phyloP scores from a whole-genome alignment of 768 basidiomycete genomes.

The Lactifluus subvellereus region DNA sequence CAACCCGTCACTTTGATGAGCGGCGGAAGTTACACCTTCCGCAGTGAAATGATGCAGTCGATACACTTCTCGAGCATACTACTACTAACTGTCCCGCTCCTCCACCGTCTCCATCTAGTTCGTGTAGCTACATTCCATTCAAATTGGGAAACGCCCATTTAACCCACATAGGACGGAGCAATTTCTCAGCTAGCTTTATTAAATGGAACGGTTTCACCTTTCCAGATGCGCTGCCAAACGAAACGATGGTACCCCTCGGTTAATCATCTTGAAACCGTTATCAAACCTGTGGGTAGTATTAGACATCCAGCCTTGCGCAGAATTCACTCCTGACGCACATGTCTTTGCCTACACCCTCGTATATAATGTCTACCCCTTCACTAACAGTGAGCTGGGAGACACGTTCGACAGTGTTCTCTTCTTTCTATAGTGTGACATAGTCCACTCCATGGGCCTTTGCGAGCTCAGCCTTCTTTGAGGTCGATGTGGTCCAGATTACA shows the following conservation, averaged over 20 bases:
- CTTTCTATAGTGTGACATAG: constrained; percentile 76
- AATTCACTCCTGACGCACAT: constrained; percentile 49
- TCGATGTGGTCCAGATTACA: constrained; percentile 93
- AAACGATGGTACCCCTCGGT: constrained; percentile 84
- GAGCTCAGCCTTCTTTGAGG: constrained; percentile 69
- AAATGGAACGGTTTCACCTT: constrained; percentile 67
- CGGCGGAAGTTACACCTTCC: constrained; percentile 47
- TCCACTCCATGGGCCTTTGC: constrained; percentile 77
- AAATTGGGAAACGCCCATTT: constrained; percentile 7
- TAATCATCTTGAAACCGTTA: constrained; percentile 68
- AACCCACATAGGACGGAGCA: constrained; percentile 59
- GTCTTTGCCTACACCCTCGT: constrained; percentile 96
- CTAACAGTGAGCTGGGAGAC: constrained; percentile 72
- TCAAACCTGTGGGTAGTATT: constrained; percentile 49
- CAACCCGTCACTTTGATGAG: constrained; percentile 61
- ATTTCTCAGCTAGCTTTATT: constrained; percentile 62
- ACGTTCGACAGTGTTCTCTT: constrained; percentile 65
- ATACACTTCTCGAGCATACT: constrained; percentile 55
- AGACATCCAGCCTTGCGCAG: neutral
- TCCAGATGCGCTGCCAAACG: constrained; percentile 87
- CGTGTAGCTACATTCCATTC: constrained; percentile 40
- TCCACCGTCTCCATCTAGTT: constrained; percentile 68
- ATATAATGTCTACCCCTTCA: constrained; percentile 80
- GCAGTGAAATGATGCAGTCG: constrained; percentile 70
- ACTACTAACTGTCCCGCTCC: constrained; percentile 49